Evolutionary conservation across 148 eudicot genomes (phyloP).

Genomic region (Polygonum aviculare): DNA sequence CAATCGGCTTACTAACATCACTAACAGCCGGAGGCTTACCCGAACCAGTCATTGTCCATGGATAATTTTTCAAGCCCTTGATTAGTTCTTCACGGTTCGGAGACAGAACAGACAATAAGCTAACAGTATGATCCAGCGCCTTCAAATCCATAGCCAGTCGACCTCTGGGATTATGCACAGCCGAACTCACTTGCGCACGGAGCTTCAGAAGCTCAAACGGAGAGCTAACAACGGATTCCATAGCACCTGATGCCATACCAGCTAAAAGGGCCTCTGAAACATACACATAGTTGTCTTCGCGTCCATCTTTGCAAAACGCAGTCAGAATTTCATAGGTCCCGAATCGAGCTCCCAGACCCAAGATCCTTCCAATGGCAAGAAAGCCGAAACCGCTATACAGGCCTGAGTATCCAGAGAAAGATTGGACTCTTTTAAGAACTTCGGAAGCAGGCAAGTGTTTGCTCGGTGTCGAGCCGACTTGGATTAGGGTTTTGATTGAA

Average conservation of each 20-base stretch:
- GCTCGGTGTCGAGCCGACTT: conserved; percentile 63
- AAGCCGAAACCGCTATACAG: conserved; percentile 68
- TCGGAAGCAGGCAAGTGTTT: conserved; percentile 47
- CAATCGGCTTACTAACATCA: conserved; percentile 44
- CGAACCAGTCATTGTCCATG: conserved; percentile 97
- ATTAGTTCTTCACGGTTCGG: conserved; percentile 33
- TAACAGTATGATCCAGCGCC: conserved; percentile 50
- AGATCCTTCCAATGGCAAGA: conserved; percentile 55
- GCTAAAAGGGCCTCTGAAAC: conserved; percentile 77
- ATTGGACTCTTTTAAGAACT: conserved; percentile 43
- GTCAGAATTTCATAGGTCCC: conserved; percentile 77
- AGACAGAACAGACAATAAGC: conserved; percentile 57
- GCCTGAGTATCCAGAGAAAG: conserved; percentile 64
- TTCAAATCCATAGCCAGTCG: conserved; percentile 25
- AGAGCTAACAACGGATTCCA: conserved; percentile 62
- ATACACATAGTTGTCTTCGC: conserved; percentile 56
- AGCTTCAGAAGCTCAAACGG: conserved; percentile 84
- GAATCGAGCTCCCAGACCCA: conserved; percentile 74
- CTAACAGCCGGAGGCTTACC: conserved; percentile 74
- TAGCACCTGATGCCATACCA: conserved; percentile 71
- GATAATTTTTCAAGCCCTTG: conserved; percentile 66
- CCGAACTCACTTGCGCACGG: conserved; percentile 79
- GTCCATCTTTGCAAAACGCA: conserved; percentile 82
- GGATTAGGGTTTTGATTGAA: conserved; percentile 62
- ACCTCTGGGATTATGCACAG: conserved; percentile 27